phyloP scores from a whole-genome alignment of 495 filamentous ascomycete genomes.

The Talaromyces trachyspermus region DNA sequence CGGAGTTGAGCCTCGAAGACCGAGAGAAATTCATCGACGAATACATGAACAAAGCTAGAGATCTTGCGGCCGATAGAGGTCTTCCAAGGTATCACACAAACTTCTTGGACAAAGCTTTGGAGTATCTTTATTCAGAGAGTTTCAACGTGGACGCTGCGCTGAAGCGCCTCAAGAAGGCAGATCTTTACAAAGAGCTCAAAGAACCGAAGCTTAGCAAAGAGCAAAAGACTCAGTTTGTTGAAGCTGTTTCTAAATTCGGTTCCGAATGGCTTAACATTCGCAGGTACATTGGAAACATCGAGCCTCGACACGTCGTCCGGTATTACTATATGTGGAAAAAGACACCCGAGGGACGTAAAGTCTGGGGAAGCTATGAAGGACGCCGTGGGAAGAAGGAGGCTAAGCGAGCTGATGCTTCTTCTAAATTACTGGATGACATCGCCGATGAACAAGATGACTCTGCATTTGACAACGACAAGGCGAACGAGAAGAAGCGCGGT shows the following conservation, averaged over 20 bases:
- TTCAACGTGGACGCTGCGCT: constrained; percentile 70
- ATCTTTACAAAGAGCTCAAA: constrained; percentile 69
- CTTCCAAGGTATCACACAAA: constrained; percentile 70
- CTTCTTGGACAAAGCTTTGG: constrained; percentile 77
- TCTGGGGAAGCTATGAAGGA: constrained; percentile 85
- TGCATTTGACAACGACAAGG: constrained; percentile 90
- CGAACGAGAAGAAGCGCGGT: constrained; percentile 61
- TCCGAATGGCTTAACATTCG: constrained; percentile 82
- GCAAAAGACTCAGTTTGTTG: constrained; percentile 84
- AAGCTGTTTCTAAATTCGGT: constrained; percentile 83
- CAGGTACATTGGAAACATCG: constrained; percentile 69
- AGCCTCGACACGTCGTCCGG: constrained; percentile 70
- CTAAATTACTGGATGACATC: constrained; percentile 81
- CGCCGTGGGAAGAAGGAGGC: constrained; percentile 84
- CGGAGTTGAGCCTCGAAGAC: constrained; percentile 30
- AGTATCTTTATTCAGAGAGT: constrained; percentile 60
- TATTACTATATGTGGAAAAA: constrained; percentile 99
- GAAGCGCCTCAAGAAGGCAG: constrained; percentile 55
- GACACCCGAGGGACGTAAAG: constrained; percentile 69
- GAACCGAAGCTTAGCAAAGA: constrained; percentile 74
- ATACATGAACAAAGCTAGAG: constrained; percentile 64
- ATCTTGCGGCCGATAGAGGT: constrained; percentile 52
- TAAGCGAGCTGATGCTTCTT: constrained; percentile 45
- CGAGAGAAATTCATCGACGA: constrained; percentile 55
- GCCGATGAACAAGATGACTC: constrained; percentile 93